Conservation (phyloP, 345 rosid genomes). For the Bruguiera parviflora region DNA sequence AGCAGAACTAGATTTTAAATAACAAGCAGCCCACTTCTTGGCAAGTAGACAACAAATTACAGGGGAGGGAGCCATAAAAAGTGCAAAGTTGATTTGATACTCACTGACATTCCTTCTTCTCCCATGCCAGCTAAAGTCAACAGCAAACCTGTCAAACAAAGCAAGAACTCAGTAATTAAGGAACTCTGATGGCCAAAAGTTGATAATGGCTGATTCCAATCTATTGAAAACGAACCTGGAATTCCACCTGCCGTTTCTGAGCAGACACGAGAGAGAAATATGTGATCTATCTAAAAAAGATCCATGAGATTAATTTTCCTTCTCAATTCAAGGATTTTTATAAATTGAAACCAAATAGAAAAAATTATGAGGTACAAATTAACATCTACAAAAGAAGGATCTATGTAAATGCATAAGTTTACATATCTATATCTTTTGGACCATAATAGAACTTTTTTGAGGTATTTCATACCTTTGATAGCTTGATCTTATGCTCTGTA, state of each 20-base stretch:
- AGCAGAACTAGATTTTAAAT: conserved; percentile 12
- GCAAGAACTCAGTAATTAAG: conserved; percentile 8
- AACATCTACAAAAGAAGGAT: background rate
- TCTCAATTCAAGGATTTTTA: conserved; percentile 7
- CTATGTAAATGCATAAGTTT: background rate
- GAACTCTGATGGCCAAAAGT: background rate
- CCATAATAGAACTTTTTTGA: background rate
- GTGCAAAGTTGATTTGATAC: conserved; percentile 29
- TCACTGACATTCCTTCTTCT: conserved; percentile 88
- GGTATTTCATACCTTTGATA: conserved; percentile 64
- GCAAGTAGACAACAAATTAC: conserved; percentile 2
- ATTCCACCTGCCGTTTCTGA: conserved; percentile 97
- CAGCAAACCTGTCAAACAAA: conserved; percentile 55
- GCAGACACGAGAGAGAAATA: conserved; percentile 93
- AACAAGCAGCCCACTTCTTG: background rate
- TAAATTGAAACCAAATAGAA: background rate
- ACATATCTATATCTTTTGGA: background rate
- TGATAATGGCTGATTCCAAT: conserved; percentile 2
- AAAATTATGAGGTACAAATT: background rate
- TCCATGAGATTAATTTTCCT: conserved; percentile 10
- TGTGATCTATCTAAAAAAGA: conserved; percentile 74
- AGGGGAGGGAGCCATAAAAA: conserved; percentile 8
- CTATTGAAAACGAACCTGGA: conserved; percentile 57
- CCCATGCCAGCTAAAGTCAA: conserved; percentile 91
- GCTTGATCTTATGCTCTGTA: conserved; percentile 83